phyloP scores from a whole-genome alignment of 2,329 filamentous ascomycete genomes.

The Fusarium sp. region DNA sequence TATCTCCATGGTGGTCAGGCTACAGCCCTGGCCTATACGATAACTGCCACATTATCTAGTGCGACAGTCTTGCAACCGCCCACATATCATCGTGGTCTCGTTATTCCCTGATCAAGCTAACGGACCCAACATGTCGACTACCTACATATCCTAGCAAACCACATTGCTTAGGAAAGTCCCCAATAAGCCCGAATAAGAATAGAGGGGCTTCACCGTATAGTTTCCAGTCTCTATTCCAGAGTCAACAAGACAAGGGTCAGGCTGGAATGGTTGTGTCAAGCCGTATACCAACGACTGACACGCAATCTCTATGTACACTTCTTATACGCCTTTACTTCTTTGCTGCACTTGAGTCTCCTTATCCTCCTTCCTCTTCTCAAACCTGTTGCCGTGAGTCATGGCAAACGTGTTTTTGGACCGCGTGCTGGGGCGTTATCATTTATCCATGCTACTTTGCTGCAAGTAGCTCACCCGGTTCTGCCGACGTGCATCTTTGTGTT shows the following conservation, averaged over 20 bases:
- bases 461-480: constrained; percentile 31
- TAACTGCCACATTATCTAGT: background rate
- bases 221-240: background rate
- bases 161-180: background rate
- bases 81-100: constrained; percentile 8
- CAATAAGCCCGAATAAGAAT: background rate
- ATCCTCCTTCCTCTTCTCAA: background rate
- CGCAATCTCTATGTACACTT: background rate
- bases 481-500: constrained; percentile 38
- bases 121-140: background rate
- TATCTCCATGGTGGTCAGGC: constrained; percentile 14
- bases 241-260: background rate
- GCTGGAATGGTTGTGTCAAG: constrained; percentile 7
- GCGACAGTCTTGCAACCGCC: background rate
- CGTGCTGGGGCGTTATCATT: constrained; percentile 14
- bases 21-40: background rate
- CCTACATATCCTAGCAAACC: background rate
- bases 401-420: constrained; percentile 6
- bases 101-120: background rate
- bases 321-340: background rate
- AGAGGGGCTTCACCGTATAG: background rate
- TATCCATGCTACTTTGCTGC: constrained; percentile 19
- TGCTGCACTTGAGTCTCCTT: background rate
- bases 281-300: constrained; percentile 4
- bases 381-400: constrained; percentile 14